Evolutionary conservation across 2,329 filamentous ascomycete genomes (phyloP), one percentile per base, ranked within the genome.

Genomic region (Chaetomium globosum): DNA sequence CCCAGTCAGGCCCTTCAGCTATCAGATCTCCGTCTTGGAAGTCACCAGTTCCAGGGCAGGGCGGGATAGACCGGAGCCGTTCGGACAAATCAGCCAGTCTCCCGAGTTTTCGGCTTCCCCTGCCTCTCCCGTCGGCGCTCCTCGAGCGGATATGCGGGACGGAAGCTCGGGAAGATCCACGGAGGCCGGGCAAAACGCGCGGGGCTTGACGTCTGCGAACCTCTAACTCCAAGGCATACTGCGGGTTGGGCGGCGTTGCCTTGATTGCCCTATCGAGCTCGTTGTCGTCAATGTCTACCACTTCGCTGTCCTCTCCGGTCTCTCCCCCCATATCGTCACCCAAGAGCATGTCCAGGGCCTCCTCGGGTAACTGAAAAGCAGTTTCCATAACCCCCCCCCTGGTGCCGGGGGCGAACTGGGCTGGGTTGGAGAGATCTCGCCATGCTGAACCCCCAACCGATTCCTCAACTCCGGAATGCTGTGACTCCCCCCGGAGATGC

Each of bases 1-100:
- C 64, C 67, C 67, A 72, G 62, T 71, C 70, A 10, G 56, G 58
- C 3, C 55, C 59, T 49, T 54, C 33, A n/a, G 23, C 59, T 19
- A 7, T 12, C 26, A 23, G 31, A 31, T 54, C 46, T 30, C 26
- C n/a, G 28, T 59, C 31, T 26, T 7, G 19, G 10, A 49, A 39
- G n/a, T 21, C 57, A 16, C 52, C 33, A 21, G 59, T 23, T 13
- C 9, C 28, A 12, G 49, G 52, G 23, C 54, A 26, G 1, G n/a
- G 21, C 9, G 16, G 31, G 8, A 63, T 63, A 19, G 39, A 31
- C 19, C 28, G 49, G 12, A 59, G 56, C 10, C 46, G 53, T 2
- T 9, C 43, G 7, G 53, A 9, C 26, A 61, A 21, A 3, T 4
- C 31, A 10, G 19, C 43, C 16, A 36, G 43, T 8, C 23, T 56